Base-by-base conservation (phyloP, 2,329 filamentous ascomycete species). In the Rachicladosporium sp. region DNA sequence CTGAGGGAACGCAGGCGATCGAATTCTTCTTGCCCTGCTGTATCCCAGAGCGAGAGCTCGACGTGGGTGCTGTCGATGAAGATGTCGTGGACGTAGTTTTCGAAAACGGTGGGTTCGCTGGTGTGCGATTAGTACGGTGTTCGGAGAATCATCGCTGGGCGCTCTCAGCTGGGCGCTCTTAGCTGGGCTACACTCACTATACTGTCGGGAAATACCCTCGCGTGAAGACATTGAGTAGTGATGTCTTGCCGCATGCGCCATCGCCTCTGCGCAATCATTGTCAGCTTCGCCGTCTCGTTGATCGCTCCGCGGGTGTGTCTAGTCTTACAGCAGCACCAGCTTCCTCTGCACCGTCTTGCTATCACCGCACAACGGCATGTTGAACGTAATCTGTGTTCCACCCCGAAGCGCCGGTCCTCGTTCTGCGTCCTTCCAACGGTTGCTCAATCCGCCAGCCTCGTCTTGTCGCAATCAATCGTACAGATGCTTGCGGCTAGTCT, bases 21-120 rank as follows among this genome's bases (percentile, higher is more conserved):
- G 67, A 96, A 98, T 74, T 98, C 91, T 70, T 98, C 91, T 66
- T 98, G 91, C 19, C 91, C 91, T 31, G 91, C 91, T 0, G 91
- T 98, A 63, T 98, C 91, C 91, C 91, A 98, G 43, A 98, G 74
- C 43, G 89, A 95, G 41, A 98, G 73, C 64, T 98, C 91, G 61
- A 98, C 93, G 65, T 96, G 89, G 38, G 88, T 84, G 58, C 82
- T 88, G 61, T 98, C 91, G 60, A 98, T 91, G 63, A 94, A 98
- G 62, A 98, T 95, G 62, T 98, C 89, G 62, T 98, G 89, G 47
- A 98, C 89, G 64, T 96, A 98, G 66, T 98, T 98, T 63, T 98
- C 89, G 65, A 95, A 95, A 49, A 95, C 89, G 29, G 89, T 98
- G 40, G 91, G 91, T 65, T 96, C 88, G 68, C 74, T 78, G n/a